Percentiles rank a stretch among this genome's conserved stretches.
These are phyloP conservation scores for Medicago lupulina DNA, from an alignment of 306 rosid species.

Conservation along the genomic window DNA sequence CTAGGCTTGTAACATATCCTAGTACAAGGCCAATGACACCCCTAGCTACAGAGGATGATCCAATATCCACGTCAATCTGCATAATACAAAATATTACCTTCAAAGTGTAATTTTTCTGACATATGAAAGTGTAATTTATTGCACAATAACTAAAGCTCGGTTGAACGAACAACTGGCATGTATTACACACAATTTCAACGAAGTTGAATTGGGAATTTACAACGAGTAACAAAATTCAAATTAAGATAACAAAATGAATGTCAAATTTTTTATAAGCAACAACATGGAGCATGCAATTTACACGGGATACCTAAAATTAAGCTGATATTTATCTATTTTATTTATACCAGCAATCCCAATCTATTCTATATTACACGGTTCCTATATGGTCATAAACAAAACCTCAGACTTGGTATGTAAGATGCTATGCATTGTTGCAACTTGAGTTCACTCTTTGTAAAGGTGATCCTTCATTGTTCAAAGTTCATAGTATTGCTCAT, in stretches of 20 bases:
- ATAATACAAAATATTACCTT: conserved; percentile 33
- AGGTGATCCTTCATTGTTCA: neutral
- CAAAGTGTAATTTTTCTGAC: conserved; percentile 13
- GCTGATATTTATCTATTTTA: conserved; percentile 2
- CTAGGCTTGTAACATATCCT: conserved; percentile 93
- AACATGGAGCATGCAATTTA: conserved; percentile 4
- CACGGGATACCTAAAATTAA: conserved; percentile 8
- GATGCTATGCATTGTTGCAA: conserved; percentile 6
- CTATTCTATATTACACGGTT: neutral
- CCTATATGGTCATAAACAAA: neutral
- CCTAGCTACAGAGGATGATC: conserved; percentile 95
- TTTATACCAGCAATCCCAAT: neutral
- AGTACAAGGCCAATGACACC: conserved; percentile 88
- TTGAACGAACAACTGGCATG: conserved; percentile 30
- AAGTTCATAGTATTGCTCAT: neutral
- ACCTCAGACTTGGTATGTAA: neutral
- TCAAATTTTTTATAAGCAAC: conserved; percentile 10
- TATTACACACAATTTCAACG: conserved; percentile 33
- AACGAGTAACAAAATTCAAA: conserved; percentile 28
- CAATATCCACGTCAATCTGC: conserved; percentile 98
- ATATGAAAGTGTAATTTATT: conserved; percentile 18
- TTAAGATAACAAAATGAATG: conserved; percentile 5
- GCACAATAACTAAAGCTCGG: conserved; percentile 29
- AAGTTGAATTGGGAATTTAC: conserved; percentile 33
- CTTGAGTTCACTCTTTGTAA: neutral